Conservation (phyloP, 495 filamentous ascomycete genomes). For the Sporormia fimetaria region DNA sequence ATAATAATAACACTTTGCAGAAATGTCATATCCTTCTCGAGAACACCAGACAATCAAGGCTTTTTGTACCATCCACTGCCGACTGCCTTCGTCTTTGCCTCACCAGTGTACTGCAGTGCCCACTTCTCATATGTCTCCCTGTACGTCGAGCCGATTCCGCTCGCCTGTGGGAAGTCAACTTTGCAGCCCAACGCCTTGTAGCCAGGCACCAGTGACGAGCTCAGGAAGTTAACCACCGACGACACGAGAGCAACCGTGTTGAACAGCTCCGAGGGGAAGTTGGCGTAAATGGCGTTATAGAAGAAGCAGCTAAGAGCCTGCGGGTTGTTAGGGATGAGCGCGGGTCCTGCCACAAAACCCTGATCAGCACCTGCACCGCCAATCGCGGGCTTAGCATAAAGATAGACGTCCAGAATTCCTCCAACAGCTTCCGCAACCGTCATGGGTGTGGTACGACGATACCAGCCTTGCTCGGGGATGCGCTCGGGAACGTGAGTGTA, state of each 20-base stretch:
- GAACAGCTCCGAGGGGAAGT: conserved; percentile 9
- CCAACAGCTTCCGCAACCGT: conserved; percentile 3
- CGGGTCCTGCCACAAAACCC: neutral
- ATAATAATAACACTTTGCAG: no score
- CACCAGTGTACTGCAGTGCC: conserved; percentile 3
- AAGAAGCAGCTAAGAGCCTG: conserved; percentile 8
- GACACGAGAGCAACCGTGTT: conserved; percentile 1
- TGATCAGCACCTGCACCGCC: conserved; percentile 3
- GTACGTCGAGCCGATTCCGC: neutral
- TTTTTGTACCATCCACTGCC: conserved; percentile 10
- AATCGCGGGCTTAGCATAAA: conserved; percentile 2
- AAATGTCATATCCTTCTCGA: no score
- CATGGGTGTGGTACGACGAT: conserved; percentile 7
- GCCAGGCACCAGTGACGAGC: neutral
- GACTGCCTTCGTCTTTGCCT: conserved; percentile 6
- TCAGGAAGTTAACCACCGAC: conserved; percentile 1
- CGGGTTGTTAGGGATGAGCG: conserved; percentile 4
- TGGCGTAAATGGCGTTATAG: conserved; percentile 7
- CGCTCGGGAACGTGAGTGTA: conserved; percentile 11
- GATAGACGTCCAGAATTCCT: conserved; percentile 7
- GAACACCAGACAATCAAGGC: neutral
- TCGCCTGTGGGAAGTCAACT: conserved; percentile 5
- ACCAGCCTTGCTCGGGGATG: conserved; percentile 9
- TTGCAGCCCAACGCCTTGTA: conserved; percentile 5
- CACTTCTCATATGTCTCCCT: neutral